Conservation (phyloP, 129 eudicot genomes). For the Calendula officinalis region DNA sequence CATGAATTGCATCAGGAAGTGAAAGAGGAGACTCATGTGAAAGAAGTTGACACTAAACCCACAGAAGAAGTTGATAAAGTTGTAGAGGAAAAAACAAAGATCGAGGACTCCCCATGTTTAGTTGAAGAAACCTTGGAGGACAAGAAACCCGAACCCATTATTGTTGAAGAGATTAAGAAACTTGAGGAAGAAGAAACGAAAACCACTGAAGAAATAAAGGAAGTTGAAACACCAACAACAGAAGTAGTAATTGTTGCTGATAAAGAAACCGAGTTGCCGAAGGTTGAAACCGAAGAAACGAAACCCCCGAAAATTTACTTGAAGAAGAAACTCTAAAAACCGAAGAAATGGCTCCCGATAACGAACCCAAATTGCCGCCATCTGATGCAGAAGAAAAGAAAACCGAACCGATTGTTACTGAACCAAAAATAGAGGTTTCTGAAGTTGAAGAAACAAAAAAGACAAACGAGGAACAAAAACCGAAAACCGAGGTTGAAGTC, state of each 20-base stretch:
- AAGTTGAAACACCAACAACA: slow-evolving; percentile 25
- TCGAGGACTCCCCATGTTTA: slow-evolving; percentile 15
- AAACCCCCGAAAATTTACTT: background rate
- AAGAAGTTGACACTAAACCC: slow-evolving; percentile 13
- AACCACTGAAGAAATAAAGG: background rate
- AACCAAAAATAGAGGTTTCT: slow-evolving; percentile 19
- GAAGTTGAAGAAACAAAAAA: slow-evolving; percentile 18
- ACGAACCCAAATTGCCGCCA: slow-evolving; percentile 23
- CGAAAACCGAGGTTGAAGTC: slow-evolving; percentile 11
- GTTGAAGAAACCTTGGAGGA: slow-evolving; percentile 22
- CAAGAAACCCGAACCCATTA: slow-evolving; percentile 20
- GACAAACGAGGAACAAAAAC: slow-evolving; percentile 5
- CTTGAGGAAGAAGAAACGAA: slow-evolving; percentile 21
- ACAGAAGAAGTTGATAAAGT: slow-evolving; percentile 12
- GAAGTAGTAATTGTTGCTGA: slow-evolving; percentile 11
- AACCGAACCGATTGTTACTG: slow-evolving; percentile 18
- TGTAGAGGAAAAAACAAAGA: slow-evolving; percentile 13
- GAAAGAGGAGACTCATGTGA: slow-evolving; percentile 39
- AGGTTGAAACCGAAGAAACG: slow-evolving; percentile 27
- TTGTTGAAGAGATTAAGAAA: background rate
- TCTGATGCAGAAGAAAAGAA: slow-evolving; percentile 32
- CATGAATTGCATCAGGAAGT: slow-evolving; percentile 38
- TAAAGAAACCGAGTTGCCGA: slow-evolving; percentile 10
- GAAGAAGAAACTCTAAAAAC: slow-evolving; percentile 29
- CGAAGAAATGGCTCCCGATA: slow-evolving; percentile 31